These are phyloP conservation scores for Hymenoscyphus salicellus DNA, from an alignment of 2,329 filamentous ascomycete species.

Conservation along the genomic window DNA sequence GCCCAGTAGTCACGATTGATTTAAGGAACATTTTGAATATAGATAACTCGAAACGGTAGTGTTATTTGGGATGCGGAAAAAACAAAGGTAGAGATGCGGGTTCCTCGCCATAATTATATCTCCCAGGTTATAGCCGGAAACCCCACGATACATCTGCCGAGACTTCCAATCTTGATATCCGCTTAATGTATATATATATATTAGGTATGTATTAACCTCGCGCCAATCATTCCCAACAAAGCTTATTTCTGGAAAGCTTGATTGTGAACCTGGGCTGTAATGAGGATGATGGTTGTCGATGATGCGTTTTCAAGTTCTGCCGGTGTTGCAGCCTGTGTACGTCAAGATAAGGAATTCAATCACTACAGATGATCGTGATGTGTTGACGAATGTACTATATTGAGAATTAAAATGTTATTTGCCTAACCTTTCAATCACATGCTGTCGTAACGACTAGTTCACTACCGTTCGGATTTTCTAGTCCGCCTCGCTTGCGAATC, in stretches of 20 bases:
- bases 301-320: neutral
- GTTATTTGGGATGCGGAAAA: neutral
- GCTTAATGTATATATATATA: neutral
- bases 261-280: neutral
- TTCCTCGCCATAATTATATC: neutral
- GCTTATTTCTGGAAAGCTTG: neutral
- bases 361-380: no score
- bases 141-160: neutral
- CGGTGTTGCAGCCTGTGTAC: neutral
- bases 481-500: no score
- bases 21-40: constrained; percentile 2
- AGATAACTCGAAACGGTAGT: neutral
- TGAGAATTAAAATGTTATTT: no score
- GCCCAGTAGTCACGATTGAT: neutral
- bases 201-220: neutral
- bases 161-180: neutral
- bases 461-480: no score
- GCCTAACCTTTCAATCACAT: no score
- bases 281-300: neutral
- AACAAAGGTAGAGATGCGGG: neutral
- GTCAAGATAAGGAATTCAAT: no score
- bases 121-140: neutral
- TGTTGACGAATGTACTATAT: no score
- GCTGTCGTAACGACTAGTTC: no score
- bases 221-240: neutral